Evolutionary conservation across 805 yeast genomes (phyloP), one percentile per base, ranked within the genome.

Genomic region (Wickerhamiella allomyrinae): DNA sequence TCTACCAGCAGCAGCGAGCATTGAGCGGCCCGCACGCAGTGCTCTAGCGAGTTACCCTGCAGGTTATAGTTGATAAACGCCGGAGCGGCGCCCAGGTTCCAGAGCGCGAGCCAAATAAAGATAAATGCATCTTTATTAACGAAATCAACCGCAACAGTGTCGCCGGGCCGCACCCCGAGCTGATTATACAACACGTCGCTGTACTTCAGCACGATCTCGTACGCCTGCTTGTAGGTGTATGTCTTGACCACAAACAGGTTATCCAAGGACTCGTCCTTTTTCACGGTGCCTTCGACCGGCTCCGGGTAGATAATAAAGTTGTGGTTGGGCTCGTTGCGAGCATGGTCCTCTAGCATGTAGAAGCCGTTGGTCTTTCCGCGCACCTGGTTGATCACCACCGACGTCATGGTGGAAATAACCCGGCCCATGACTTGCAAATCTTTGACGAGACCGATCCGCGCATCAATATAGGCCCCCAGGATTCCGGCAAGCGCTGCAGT

Each of bases 31-130:
- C 73, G 73, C 52, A 89, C 64, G 48, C 94, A 83, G 61, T 89
- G 96, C 11, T 75, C 73, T 49, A 87, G 68, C 1, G 94, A 80
- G 40, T 70, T 68, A 20, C 84, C 86, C 41, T 70, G 67, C 39
- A 79, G 68, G 58, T 86, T 87, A 63, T 77, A 83, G 62, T 87
- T 87, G 53, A 89, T 63, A 52, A 89, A 80, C 0, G 94, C 86
- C 0, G 95, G 95, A 7, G 70, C 60, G 1, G 94, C 95, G 34
- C 96, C 96, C 41, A 87, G 68, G 53, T 84, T 82, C 95, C 95
- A 87, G 38, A 81, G 61, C 0, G 95, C 81, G 42, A 82, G 68
- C 94, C 95, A 83, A 33, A 81, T 57, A 41, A 86, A 69, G 13
- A 87, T 61, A 53, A 82, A 83, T 47, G 85, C 64, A 2, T 95